These are phyloP conservation scores for Drechslera avenae DNA, from an alignment of 2,329 filamentous ascomycete species.

Conservation along the genomic window DNA sequence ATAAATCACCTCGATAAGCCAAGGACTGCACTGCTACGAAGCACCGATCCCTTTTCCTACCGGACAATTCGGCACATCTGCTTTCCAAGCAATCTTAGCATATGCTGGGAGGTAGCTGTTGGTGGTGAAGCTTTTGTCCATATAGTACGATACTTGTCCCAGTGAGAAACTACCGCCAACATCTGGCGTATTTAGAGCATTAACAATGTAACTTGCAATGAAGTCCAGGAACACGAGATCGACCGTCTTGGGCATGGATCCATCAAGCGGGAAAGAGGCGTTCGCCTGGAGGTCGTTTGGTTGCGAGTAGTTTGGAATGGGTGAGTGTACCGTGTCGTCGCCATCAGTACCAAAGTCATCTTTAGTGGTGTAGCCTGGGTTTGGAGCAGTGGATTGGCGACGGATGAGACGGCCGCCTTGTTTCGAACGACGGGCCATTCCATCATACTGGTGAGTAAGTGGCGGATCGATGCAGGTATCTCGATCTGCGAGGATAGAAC, in stretches of 20 bases:
- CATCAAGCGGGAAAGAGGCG: constrained; percentile 55
- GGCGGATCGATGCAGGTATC: constrained; percentile 59
- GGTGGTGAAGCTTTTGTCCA: constrained; percentile 50
- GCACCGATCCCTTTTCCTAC: constrained; percentile 44
- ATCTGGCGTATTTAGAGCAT: constrained; percentile 40
- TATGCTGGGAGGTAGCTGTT: constrained; percentile 51
- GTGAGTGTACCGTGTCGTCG: constrained; percentile 61
- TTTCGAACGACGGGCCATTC: constrained; percentile 32
- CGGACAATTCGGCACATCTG: constrained; percentile 48
- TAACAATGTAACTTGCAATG: constrained; percentile 45
- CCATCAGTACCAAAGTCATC: constrained; percentile 64
- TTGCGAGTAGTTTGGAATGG: constrained; percentile 54
- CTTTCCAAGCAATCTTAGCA: constrained; percentile 50
- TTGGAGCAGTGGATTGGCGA: constrained; percentile 52
- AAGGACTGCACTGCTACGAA: background rate
- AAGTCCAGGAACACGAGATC: constrained; percentile 63
- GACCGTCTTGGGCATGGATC: constrained; percentile 52
- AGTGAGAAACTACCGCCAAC: constrained; percentile 41
- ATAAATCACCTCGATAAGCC: too few relatives aligned
- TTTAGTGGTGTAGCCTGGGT: constrained; percentile 59
- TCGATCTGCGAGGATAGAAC: constrained; percentile 43
- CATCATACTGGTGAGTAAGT: constrained; percentile 34
- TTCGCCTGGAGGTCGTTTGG: constrained; percentile 59
- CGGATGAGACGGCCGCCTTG: constrained; percentile 53
- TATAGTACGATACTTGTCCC: constrained; percentile 44